phyloP scores from a whole-genome alignment of 495 filamentous ascomycete species.

The Penicillium fimorum region DNA sequence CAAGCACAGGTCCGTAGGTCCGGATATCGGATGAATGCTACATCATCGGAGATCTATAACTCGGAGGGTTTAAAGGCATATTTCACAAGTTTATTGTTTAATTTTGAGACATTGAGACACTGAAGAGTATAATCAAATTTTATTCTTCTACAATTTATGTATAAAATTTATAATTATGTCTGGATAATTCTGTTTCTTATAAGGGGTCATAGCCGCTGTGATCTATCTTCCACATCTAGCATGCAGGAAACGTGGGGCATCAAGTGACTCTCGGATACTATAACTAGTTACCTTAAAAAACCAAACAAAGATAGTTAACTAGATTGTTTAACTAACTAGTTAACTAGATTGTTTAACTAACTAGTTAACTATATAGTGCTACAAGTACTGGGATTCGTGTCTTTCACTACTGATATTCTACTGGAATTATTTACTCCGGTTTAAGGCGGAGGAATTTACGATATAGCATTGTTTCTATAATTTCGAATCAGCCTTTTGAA shows the following conservation, averaged over 20 bases:
- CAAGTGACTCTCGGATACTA: too few species aligned
- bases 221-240: neutral
- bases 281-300: neutral
- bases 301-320: neutral
- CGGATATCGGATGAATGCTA: conserved; percentile 20
- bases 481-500: too few species aligned
- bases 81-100: neutral
- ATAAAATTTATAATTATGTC: neutral
- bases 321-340: too few species aligned
- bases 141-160: neutral
- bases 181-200: neutral
- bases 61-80: neutral
- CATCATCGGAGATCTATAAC: conserved; percentile 21
- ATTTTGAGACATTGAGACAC: neutral
- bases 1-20: conserved; percentile 26
- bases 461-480: neutral
- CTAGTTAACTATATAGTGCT: too few species aligned
- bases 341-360: too few species aligned
- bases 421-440: neutral
- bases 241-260: neutral
- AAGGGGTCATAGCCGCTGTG: neutral
- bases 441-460: neutral
- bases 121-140: neutral
- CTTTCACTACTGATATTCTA: neutral
- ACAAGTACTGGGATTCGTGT: neutral